A percentile compares a stretch with the other conserved stretches of the same genome.
phyloP scores from a whole-genome alignment of 352 stramenopile species.

The Phytophthora parvispora region DNA sequence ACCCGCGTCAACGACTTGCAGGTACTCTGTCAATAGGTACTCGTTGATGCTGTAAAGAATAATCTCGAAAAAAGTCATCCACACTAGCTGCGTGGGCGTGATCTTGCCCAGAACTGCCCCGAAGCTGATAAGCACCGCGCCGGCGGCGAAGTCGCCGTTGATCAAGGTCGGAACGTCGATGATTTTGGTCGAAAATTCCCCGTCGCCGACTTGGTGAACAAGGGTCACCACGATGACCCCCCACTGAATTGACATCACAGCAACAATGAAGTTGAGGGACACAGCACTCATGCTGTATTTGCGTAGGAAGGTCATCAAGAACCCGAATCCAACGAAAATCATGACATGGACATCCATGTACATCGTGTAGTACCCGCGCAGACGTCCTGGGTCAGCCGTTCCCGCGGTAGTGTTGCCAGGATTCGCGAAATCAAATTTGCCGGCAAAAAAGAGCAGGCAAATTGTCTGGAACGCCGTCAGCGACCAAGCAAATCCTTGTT shows the following conservation, averaged over 20 bases:
- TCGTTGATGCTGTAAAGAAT: conserved; percentile 83
- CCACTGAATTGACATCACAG: conserved; percentile 68
- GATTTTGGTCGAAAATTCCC: conserved; percentile 41
- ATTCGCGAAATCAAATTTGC: conserved; percentile 59
- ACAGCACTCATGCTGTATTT: conserved; percentile 80
- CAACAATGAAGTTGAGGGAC: conserved; percentile 80
- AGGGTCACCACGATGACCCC: conserved; percentile 75
- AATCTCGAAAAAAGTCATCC: conserved; percentile 77
- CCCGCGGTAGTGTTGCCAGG: conserved; percentile 13
- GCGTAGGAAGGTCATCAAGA: conserved; percentile 88
- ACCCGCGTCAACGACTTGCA: conserved; percentile 78
- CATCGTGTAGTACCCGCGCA: conserved; percentile 50
- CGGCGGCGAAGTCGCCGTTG: conserved; percentile 80
- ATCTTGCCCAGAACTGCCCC: conserved; percentile 76
- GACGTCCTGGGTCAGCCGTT: neutral
- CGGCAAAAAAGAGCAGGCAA: conserved; percentile 55
- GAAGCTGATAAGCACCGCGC: conserved; percentile 79
- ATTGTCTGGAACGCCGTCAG: conserved; percentile 51
- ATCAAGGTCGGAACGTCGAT: conserved; percentile 68
- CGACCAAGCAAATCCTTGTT: conserved; percentile 51
- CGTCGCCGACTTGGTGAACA: conserved; percentile 52
- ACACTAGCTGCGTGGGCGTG: conserved; percentile 74
- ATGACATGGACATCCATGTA: conserved; percentile 68
- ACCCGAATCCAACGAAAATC: conserved; percentile 88
- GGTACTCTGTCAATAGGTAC: conserved; percentile 57